phyloP scores from a whole-genome alignment of 2,329 filamentous ascomycete species.

The Talaromyces piceae region DNA sequence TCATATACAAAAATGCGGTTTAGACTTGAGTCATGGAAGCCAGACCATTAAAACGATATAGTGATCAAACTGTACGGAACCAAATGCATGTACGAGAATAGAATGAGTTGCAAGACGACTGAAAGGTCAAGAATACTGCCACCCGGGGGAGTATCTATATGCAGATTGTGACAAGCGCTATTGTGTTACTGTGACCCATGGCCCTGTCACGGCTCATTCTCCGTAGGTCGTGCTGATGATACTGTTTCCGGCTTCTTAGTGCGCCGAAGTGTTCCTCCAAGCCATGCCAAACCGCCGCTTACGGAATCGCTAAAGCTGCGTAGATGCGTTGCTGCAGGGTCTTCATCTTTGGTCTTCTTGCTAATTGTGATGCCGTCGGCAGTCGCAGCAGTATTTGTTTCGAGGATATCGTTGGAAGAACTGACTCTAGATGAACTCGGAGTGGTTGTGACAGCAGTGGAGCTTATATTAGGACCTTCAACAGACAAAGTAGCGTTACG shows the following conservation, averaged over 20 bases:
- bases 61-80: not conserved
- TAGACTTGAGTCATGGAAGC: not conserved
- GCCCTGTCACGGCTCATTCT: not conserved
- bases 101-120: not conserved
- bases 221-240: not conserved
- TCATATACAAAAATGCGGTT: not conserved
- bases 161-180: not conserved
- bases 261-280: conserved; percentile 25
- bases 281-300: conserved; percentile 28
- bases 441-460: conserved; percentile 9
- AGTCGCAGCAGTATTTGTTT: not conserved
- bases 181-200: not conserved
- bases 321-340: conserved; percentile 18
- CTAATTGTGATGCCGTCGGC: not conserved
- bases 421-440: conserved; percentile 8
- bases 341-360: conserved; percentile 14
- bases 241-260: not conserved
- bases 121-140: not conserved
- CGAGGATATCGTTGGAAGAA: conserved; percentile 6
- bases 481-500: conserved; percentile 16
- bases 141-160: not conserved
- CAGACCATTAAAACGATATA: not conserved
- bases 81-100: not conserved
- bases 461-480: conserved; percentile 12
- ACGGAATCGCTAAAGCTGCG: conserved; percentile 33